Evolutionary conservation across 306 rosid species (phyloP).

Genomic region (Fagus crenata): DNA sequence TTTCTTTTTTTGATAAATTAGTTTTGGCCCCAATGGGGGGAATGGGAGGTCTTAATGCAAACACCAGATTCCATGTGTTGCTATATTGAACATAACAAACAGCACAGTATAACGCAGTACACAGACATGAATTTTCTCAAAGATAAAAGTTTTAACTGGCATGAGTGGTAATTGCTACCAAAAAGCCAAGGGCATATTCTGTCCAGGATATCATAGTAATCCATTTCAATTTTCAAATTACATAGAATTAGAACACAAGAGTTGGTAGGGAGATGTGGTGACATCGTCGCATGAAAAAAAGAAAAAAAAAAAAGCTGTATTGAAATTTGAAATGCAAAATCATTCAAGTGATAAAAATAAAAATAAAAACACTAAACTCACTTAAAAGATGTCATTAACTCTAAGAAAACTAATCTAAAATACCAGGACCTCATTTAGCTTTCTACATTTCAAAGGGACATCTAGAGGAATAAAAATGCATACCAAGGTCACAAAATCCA

Average conservation of each 20-base stretch:
- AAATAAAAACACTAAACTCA: neutral
- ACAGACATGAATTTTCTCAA: neutral
- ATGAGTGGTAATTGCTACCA: neutral
- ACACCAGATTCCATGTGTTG: neutral
- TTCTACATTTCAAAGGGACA: conserved; percentile 8
- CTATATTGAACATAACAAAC: neutral
- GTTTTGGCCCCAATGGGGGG: too few species aligned
- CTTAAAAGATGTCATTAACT: too few species aligned
- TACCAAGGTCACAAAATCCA: conserved; percentile 84
- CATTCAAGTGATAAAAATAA: neutral
- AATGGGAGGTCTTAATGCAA: too few species aligned
- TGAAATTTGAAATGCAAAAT: neutral
- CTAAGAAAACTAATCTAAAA: neutral
- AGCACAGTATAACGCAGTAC: neutral
- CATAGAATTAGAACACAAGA: neutral
- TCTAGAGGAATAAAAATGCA: conserved; percentile 30
- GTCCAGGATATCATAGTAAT: neutral
- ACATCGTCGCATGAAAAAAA: neutral
- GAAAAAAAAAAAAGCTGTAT: neutral
- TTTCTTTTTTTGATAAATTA: too few species aligned
- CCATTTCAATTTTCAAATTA: neutral
- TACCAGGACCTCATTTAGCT: neutral
- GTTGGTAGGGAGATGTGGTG: neutral
- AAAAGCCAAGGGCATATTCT: neutral
- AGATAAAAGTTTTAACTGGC: neutral